Evolutionary conservation across 257 asterid genomes (phyloP).

Genomic region (Oldenlandia corymbosa): DNA sequence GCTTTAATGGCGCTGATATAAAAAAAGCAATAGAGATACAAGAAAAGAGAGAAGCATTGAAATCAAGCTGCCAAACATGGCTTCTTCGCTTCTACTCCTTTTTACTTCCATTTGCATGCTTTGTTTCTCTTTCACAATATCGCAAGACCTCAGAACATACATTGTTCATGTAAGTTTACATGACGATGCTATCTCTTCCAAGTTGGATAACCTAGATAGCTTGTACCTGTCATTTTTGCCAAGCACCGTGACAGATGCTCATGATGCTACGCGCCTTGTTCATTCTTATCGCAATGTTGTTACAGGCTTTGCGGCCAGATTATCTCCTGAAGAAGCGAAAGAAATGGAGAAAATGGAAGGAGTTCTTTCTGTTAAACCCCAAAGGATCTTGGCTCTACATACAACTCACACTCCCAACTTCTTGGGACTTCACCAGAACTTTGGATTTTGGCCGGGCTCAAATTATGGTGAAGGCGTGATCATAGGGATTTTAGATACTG

Average conservation of each 20-base stretch:
- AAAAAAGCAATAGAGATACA: too few species aligned
- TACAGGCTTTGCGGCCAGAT: slow-evolving; percentile 35
- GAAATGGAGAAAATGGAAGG: slow-evolving; percentile 22
- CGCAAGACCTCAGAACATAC: slow-evolving; percentile 9
- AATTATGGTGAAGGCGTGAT: slow-evolving; percentile 36
- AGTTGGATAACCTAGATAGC: slow-evolving; percentile 14
- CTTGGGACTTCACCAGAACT: slow-evolving; percentile 27
- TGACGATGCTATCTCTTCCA: not conserved
- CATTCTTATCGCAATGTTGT: slow-evolving; percentile 27
- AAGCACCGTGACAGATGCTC: not conserved
- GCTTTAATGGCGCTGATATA: too few species aligned
- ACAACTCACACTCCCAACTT: slow-evolving; percentile 41
- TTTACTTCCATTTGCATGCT: not conserved
- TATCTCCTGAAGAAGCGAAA: slow-evolving; percentile 26
- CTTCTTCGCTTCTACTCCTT: not conserved
- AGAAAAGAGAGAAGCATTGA: not conserved
- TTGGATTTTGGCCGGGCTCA: slow-evolving; percentile 25
- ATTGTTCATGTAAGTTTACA: slow-evolving; percentile 14
- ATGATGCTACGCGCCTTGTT: slow-evolving; percentile 14
- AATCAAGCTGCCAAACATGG: not conserved
- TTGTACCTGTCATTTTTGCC: slow-evolving; percentile 22
- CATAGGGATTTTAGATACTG: slow-evolving; percentile 33
- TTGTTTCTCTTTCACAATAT: slow-evolving; percentile 10
- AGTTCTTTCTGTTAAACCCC: slow-evolving; percentile 25
- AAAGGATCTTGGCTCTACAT: slow-evolving; percentile 17